Conservation (phyloP, 2,329 filamentous ascomycete genomes). For the Sphaerulina vaccinii region DNA sequence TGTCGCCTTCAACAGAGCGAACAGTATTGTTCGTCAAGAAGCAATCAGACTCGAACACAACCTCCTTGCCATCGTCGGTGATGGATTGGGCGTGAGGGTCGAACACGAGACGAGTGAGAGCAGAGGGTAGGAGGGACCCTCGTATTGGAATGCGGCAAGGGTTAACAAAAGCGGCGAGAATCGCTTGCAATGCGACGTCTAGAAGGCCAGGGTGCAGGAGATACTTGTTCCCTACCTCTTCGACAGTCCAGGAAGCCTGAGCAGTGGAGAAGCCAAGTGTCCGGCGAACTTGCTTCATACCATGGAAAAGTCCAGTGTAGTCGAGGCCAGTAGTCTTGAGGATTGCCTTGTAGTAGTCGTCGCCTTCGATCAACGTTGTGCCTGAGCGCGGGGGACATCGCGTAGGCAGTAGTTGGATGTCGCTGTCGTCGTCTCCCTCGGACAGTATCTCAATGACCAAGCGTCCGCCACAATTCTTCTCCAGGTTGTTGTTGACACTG, state of each 20-base stretch:
- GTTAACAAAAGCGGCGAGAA: slow-evolving; percentile 33
- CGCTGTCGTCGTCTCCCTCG: background rate
- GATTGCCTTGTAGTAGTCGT: slow-evolving; percentile 22
- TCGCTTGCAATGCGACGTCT: slow-evolving; percentile 37
- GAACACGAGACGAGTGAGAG: slow-evolving; percentile 20
- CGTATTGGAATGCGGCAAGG: slow-evolving; percentile 27
- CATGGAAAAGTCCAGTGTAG: slow-evolving; percentile 22
- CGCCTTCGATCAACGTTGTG: slow-evolving; percentile 23
- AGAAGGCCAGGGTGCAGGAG: slow-evolving; percentile 35
- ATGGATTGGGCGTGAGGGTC: slow-evolving; percentile 16
- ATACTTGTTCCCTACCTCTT: slow-evolving; percentile 20
- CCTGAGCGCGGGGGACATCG: slow-evolving; percentile 21
- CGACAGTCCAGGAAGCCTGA: slow-evolving; percentile 19
- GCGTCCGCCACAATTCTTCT: slow-evolving; percentile 20
- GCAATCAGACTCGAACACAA: slow-evolving; percentile 22
- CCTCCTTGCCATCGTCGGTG: slow-evolving; percentile 29
- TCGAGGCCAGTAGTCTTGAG: slow-evolving; percentile 23
- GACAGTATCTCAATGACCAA: slow-evolving; percentile 19
- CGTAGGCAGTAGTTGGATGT: slow-evolving; percentile 10
- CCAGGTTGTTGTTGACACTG: slow-evolving; percentile 18
- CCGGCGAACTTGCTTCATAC: slow-evolving; percentile 20
- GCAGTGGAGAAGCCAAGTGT: slow-evolving; percentile 21
- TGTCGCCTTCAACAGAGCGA: slow-evolving; percentile 22
- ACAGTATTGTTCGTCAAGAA: slow-evolving; percentile 22
- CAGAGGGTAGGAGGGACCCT: slow-evolving; percentile 21